Evolutionary conservation across 805 yeast species (phyloP), one percentile per base, ranked within the genome.

Genomic region (Sugiyamaella smithiae): DNA sequence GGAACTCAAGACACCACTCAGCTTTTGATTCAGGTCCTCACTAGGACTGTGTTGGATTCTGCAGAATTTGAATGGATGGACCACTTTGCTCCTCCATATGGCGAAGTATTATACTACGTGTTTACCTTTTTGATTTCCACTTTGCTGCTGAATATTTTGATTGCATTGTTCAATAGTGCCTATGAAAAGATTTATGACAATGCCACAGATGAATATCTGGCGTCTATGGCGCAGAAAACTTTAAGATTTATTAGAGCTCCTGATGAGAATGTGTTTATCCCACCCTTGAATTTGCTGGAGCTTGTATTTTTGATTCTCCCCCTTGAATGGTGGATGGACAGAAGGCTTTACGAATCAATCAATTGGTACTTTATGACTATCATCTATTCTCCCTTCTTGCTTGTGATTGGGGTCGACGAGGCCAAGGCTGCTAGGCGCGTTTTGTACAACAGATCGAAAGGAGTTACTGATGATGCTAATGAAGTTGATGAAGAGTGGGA

Each of bases 191-290:
- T 88, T 54, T 84, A 83, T 44, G 91, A 80, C 41, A 86, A 88
- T 69, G 88, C 96, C 1, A 79, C 84, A 16, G 88, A 85, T 61
- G 96, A 88, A 64, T 88, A 84, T 62, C 76, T 88, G 71, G 95
- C 95, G 0, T 74, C 87, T 46, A 85, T 85, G 56, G 86, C 96
- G 3, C 85, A 85, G 53, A 87, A 88, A 71, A 87, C 95, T 0
- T 73, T 88, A 57, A 75, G 90, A 53, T 88, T 85, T 63, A 81
- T 88, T 46, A 75, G 96, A 57, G 96, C 96, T 0, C 96, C 96
- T 0, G 96, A 88, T 68, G 83, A 81, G 50, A 81, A 85, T 60
- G 85, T 88, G 35, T 88, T 80, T 63, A 89, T 87, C 22, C 91
- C 96, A 3, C 96, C 96, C 3, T 74, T 87, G 55, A 88, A 88